Conservation (phyloP, 257 asterid genomes). For the Handroanthus guayacan region DNA sequence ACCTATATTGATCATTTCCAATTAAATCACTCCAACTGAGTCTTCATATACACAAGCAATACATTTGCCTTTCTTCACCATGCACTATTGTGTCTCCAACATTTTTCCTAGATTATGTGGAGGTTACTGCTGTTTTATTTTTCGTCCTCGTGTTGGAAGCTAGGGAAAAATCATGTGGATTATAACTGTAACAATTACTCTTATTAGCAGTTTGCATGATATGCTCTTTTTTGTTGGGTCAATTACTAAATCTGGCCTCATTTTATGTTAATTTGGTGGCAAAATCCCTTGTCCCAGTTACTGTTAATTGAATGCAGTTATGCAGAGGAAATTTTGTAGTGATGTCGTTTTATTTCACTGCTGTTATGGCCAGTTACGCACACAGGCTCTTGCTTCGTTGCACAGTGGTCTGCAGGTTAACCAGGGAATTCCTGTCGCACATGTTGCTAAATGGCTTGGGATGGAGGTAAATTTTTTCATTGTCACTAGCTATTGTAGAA, state of each 20-base stretch:
- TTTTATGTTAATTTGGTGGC: neutral
- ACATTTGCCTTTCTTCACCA: conserved; percentile 17
- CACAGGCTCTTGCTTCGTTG: conserved; percentile 94
- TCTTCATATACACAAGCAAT: conserved; percentile 9
- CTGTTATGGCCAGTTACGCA: conserved; percentile 74
- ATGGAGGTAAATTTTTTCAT: conserved; percentile 72
- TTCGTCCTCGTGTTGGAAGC: conserved; percentile 26
- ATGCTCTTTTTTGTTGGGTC: neutral
- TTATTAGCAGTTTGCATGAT: neutral
- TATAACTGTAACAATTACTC: neutral
- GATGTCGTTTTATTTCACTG: conserved; percentile 31
- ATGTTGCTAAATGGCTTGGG: conserved; percentile 89
- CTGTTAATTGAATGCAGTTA: conserved; percentile 21
- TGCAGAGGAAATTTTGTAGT: conserved; percentile 30
- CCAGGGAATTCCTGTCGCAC: conserved; percentile 91
- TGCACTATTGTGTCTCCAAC: neutral
- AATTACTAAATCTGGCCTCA: conserved; percentile 19
- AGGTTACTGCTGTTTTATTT: conserved; percentile 6
- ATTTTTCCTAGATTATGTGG: conserved; percentile 11
- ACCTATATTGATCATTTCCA: neutral
- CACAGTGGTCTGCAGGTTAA: conserved; percentile 87
- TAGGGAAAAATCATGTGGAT: conserved; percentile 1
- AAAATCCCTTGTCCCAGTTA: conserved; percentile 6
- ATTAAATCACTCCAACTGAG: conserved; percentile 22
- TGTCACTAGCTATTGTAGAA: conserved; percentile 31